Evolutionary conservation across 1,139 yeast species (phyloP).

Genomic region (Geotrichum candidum): DNA sequence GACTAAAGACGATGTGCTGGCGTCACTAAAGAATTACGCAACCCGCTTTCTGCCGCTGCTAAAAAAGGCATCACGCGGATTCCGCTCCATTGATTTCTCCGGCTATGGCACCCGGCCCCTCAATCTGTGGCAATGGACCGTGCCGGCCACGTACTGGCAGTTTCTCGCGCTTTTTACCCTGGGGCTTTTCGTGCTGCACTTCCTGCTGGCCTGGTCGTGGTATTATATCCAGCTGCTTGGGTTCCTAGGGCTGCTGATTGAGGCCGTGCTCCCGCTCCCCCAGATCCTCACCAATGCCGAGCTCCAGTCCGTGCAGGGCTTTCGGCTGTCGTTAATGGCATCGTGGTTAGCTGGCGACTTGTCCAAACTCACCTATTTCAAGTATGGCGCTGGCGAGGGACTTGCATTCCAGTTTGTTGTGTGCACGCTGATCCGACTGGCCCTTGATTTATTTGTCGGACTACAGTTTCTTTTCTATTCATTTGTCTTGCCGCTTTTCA

Average conservation of each 20-base stretch:
- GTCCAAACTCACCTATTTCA: slow-evolving; percentile 64
- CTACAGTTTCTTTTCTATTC: slow-evolving; percentile 61
- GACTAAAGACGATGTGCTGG: neutral
- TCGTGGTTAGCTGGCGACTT: slow-evolving; percentile 90
- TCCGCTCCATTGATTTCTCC: neutral
- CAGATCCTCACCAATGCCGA: slow-evolving; percentile 71
- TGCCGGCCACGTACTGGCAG: slow-evolving; percentile 57
- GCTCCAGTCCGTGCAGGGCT: slow-evolving; percentile 66
- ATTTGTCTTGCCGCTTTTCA: slow-evolving; percentile 2
- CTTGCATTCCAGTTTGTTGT: slow-evolving; percentile 63
- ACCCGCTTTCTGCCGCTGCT: neutral
- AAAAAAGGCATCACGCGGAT: neutral
- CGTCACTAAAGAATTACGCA: neutral
- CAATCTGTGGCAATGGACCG: slow-evolving; percentile 82
- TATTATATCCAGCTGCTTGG: slow-evolving; percentile 59
- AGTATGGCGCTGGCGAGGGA: slow-evolving; percentile 60
- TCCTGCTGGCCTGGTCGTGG: slow-evolving; percentile 38
- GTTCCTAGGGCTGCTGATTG: slow-evolving; percentile 65
- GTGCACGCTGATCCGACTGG: slow-evolving; percentile 79
- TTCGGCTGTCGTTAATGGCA: slow-evolving; percentile 63
- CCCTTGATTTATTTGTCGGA: slow-evolving; percentile 68
- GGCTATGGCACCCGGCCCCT: slow-evolving; percentile 45
- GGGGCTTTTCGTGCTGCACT: slow-evolving; percentile 42
- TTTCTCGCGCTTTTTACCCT: slow-evolving; percentile 50
- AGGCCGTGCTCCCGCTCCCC: slow-evolving; percentile 80